A percentile compares a stretch with the other conserved stretches of the same genome.
Evolutionary conservation across 2,329 filamentous ascomycete species (phyloP).

Genomic region (Daldinia sp.): DNA sequence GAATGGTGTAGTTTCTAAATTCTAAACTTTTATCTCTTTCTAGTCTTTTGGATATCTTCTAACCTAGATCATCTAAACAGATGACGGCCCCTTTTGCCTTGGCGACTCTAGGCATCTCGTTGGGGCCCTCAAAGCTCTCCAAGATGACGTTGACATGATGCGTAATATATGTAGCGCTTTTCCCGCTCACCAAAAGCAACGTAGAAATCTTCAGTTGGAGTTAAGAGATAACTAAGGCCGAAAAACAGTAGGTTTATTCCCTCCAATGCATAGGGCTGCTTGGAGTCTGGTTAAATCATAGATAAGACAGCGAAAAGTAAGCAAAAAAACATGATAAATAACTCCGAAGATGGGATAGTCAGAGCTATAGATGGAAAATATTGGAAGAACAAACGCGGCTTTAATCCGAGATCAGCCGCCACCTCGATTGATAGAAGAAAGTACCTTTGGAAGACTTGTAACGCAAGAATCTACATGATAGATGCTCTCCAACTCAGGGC

Average conservation of each 20-base stretch:
- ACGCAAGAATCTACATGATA: slow-evolving; percentile 34
- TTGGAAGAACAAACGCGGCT: slow-evolving; percentile 22
- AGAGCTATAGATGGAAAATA: background rate
- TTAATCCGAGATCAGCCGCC: slow-evolving; percentile 23
- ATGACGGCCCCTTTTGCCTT: too few relatives aligned
- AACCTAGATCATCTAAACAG: background rate
- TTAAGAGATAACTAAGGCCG: background rate
- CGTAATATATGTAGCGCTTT: background rate
- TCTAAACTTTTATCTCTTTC: background rate
- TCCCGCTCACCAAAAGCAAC: background rate
- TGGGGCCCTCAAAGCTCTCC: too few relatives aligned
- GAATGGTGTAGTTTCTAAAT: background rate
- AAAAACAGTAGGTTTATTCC: background rate
- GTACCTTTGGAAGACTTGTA: slow-evolving; percentile 32
- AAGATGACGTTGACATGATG: background rate
- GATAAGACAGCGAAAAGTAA: background rate
- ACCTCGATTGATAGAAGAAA: slow-evolving; percentile 29
- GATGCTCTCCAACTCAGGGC: slow-evolving; percentile 12
- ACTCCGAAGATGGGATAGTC: background rate
- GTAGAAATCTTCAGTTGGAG: background rate
- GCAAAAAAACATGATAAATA: background rate
- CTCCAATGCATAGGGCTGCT: background rate
- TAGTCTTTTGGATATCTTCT: too few relatives aligned
- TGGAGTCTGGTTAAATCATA: background rate
- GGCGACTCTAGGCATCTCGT: background rate